A percentile compares a stretch with the other conserved stretches of the same genome.
Evolutionary conservation across 2,329 filamentous ascomycete species (phyloP).

Genomic region (Trichocomaceae sp.): DNA sequence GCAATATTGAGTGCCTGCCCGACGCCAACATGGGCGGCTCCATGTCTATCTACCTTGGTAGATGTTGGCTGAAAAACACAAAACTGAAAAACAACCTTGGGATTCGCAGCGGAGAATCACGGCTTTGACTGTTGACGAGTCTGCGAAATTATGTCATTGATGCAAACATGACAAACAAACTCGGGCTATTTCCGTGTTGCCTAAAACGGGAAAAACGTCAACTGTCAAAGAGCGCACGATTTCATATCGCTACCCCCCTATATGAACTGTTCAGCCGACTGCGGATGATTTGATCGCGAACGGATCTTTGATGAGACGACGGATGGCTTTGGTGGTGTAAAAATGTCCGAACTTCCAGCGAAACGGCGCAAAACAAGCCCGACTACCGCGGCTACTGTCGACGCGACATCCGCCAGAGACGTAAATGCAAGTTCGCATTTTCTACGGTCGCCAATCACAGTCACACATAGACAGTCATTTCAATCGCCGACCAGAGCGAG

Average conservation of each 20-base stretch:
- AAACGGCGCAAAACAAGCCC: conserved; percentile 61
- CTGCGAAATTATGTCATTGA: conserved; percentile 28
- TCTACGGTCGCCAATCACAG: conserved; percentile 23
- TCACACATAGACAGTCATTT: conserved; percentile 49
- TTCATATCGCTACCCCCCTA: conserved; percentile 15
- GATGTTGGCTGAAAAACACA: background rate
- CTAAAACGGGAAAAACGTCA: conserved; percentile 5
- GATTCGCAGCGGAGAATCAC: conserved; percentile 11
- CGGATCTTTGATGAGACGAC: too few species aligned
- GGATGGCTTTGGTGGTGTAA: background rate
- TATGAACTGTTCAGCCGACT: background rate
- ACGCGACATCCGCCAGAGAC: conserved; percentile 27
- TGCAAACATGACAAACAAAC: conserved; percentile 36
- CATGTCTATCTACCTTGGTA: background rate
- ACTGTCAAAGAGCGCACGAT: background rate
- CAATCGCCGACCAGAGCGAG: conserved; percentile 62
- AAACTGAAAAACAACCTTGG: conserved; percentile 13
- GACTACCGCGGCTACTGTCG: conserved; percentile 40
- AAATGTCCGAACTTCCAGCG: conserved; percentile 54
- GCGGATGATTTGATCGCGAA: conserved; percentile 16
- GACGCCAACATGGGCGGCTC: background rate
- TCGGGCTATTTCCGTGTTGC: background rate
- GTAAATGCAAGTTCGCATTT: conserved; percentile 15
- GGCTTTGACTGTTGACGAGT: background rate
- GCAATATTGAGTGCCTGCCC: background rate